These are phyloP conservation scores for Casuarina cunninghamiana DNA, from an alignment of 306 rosid species.

Conservation along the genomic window DNA sequence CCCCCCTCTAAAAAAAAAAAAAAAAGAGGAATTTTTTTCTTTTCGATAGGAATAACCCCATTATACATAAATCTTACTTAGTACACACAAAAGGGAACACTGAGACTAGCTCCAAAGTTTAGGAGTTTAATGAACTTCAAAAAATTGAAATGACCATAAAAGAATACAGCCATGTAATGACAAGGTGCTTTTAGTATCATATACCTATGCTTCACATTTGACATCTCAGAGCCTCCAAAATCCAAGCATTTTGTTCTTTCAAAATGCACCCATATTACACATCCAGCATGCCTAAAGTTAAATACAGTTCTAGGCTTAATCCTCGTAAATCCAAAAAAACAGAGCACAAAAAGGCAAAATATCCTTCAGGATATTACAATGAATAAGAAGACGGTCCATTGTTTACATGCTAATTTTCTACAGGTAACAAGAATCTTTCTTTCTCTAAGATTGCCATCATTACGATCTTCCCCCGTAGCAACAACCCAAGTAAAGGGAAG, in stretches of 20 bases:
- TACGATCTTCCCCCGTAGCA: not conserved
- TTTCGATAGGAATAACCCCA: not conserved
- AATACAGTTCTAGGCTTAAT: not conserved
- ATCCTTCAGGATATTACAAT: too few relatives aligned
- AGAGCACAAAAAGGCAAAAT: not conserved
- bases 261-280: not conserved
- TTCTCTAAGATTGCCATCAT: not conserved
- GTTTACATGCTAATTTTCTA: not conserved
- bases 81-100: not conserved
- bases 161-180: not conserved
- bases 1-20: not conserved
- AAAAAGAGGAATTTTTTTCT: not conserved
- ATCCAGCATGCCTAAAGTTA: constrained; percentile 3
- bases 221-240: not conserved
- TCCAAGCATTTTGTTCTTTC: not conserved
- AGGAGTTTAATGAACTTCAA: not conserved
- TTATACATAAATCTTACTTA: not conserved
- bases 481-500: not conserved
- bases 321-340: not conserved
- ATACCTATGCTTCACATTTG: not conserved
- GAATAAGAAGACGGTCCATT: not conserved
- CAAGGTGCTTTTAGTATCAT: not conserved
- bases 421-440: not conserved
- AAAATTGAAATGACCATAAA: not conserved
- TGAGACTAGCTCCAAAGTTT: not conserved